Percentiles rank a stretch among this genome's conserved stretches.
phyloP scores from a whole-genome alignment of 2,329 filamentous ascomycete species.

The Xylariaceae sp. region DNA sequence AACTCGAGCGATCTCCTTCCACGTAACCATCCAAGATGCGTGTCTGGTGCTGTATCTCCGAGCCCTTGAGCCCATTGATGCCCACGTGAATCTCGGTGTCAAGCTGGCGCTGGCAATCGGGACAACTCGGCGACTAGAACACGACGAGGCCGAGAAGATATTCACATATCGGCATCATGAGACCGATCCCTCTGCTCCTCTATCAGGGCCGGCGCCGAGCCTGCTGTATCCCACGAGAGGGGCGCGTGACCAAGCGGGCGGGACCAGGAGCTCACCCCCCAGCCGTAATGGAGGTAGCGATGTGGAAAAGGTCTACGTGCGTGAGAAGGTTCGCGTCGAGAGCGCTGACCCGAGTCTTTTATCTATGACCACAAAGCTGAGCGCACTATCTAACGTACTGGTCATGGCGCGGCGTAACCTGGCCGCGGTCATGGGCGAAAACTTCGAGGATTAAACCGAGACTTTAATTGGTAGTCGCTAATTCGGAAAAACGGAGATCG shows the following conservation, averaged over 20 bases:
- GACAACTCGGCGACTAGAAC: conserved; percentile 59
- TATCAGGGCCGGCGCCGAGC: not conserved
- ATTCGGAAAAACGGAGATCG: no score
- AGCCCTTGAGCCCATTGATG: conserved; percentile 63
- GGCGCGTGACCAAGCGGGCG: conserved; percentile 12
- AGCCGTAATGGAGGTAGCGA: conserved; percentile 21
- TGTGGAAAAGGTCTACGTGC: conserved; percentile 67
- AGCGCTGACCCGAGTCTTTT: conserved; percentile 84
- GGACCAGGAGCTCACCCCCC: not conserved
- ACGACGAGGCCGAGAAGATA: conserved; percentile 74
- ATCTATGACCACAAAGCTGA: conserved; percentile 77
- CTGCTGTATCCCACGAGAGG: conserved; percentile 13
- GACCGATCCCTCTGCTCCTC: conserved; percentile 22
- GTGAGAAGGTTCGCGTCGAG: conserved; percentile 85
- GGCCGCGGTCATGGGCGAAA: conserved; percentile 70
- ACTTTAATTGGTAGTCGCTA: not conserved
- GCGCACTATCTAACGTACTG: conserved; percentile 70
- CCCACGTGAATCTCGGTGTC: conserved; percentile 57
- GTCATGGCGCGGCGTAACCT: conserved; percentile 66
- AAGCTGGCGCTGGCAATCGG: conserved; percentile 69
- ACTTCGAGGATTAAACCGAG: conserved; percentile 34
- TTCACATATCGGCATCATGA: conserved; percentile 56
- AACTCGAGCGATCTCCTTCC: conserved; percentile 66
- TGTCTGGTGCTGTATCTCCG: conserved; percentile 66
- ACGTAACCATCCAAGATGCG: conserved; percentile 66